Evolutionary conservation across 257 asterid genomes (phyloP).

Genomic region (Solanum pennellii): DNA sequence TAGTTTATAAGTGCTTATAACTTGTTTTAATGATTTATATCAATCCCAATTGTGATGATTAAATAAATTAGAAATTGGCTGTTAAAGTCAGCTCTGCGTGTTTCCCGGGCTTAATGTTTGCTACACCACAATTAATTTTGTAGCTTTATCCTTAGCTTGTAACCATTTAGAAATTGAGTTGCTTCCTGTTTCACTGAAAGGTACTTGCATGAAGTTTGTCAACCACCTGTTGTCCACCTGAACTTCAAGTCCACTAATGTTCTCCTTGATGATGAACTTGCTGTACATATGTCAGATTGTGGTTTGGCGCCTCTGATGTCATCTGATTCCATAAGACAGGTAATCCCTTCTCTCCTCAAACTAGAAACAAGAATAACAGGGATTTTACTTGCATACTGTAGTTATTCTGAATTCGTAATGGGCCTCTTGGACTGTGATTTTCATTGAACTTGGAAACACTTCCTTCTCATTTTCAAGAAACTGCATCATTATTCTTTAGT

Average conservation of each 20-base stretch:
- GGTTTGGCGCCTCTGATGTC: constrained; percentile 69
- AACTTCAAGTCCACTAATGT: constrained; percentile 74
- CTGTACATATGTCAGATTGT: constrained; percentile 60
- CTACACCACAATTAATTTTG: neutral
- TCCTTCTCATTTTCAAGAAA: neutral
- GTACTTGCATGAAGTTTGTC: constrained; percentile 78
- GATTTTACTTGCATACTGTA: neutral
- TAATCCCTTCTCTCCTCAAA: constrained; percentile 1
- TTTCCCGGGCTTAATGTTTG: neutral
- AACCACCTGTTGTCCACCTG: constrained; percentile 62
- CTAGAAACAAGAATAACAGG: neutral
- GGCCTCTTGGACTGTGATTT: neutral
- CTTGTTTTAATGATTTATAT: neutral
- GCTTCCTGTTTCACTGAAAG: constrained; percentile 21
- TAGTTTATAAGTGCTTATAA: neutral
- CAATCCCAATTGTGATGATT: neutral
- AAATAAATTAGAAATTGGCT: neutral
- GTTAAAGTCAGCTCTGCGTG: neutral
- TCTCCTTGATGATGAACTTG: constrained; percentile 58
- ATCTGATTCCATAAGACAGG: constrained; percentile 49
- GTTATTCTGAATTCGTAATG: neutral
- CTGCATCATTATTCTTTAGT: neutral
- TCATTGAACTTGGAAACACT: neutral
- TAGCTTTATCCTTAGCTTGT: neutral
- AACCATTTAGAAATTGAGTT: constrained; percentile 4